A percentile compares a stretch with the other conserved stretches of the same genome.
Evolutionary conservation across 441 rosid species (phyloP).

Genomic region (Brassica hybrid): DNA sequence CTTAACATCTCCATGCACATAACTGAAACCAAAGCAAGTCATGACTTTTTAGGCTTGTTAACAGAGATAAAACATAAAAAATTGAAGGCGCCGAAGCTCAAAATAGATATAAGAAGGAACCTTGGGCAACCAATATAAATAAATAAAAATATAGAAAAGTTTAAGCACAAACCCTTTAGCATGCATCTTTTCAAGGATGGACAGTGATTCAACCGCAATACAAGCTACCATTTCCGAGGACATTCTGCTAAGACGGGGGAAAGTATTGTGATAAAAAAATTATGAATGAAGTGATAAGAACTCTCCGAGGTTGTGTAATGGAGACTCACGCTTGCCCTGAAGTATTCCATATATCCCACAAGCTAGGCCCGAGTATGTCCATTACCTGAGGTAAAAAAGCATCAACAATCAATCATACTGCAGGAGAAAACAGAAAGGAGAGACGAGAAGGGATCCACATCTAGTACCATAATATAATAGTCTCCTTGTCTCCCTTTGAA

Average conservation of each 20-base stretch:
- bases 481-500: conserved; percentile 98
- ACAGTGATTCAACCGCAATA: conserved; percentile 90
- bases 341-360: conserved; percentile 99
- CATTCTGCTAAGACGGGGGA: conserved; percentile 57
- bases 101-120: background rate
- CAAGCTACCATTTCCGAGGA: conserved; percentile 98
- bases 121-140: no score
- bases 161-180: conserved; percentile 72
- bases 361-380: conserved; percentile 99
- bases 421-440: conserved; percentile 14
- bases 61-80: conserved; percentile 8
- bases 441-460: background rate
- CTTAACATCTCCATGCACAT: conserved; percentile 99
- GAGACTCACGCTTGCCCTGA: conserved; percentile 93
- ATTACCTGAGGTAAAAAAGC: conserved; percentile 69
- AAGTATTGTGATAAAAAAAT: background rate
- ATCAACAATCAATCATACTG: conserved; percentile 26
- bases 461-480: conserved; percentile 86
- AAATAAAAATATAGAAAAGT: background rate
- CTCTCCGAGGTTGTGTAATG: conserved; percentile 12
- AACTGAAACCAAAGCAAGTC: conserved; percentile 51
- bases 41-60: conserved; percentile 24
- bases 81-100: conserved; percentile 2
- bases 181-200: conserved; percentile 98
- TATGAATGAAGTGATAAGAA: background rate